A percentile compares a stretch with the other conserved stretches of the same genome.
phyloP scores from a whole-genome alignment of 2,329 filamentous ascomycete genomes.

The Hysterium pulicare region DNA sequence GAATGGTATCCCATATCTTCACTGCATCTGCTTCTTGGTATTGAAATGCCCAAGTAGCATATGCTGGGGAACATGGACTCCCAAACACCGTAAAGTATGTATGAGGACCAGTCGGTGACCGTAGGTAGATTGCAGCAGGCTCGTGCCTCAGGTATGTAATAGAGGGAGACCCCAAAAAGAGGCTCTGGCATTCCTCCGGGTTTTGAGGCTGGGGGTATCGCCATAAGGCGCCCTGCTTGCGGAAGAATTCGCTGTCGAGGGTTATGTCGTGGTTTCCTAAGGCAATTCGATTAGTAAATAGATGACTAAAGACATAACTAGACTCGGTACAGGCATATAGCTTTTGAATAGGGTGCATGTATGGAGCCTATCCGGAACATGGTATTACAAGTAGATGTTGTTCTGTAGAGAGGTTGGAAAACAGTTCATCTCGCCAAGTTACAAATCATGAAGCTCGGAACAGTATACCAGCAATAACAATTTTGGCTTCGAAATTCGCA shows the following conservation, averaged over 20 bases:
- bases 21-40: slow-evolving; percentile 49
- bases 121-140: slow-evolving; percentile 54
- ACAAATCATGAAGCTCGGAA: no score
- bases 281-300: no score
- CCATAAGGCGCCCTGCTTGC: slow-evolving; percentile 51
- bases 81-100: slow-evolving; percentile 67
- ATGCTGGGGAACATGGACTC: slow-evolving; percentile 61
- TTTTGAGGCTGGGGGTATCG: slow-evolving; percentile 58
- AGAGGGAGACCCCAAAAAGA: slow-evolving; percentile 50
- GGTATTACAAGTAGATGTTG: no score
- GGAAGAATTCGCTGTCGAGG: slow-evolving; percentile 62
- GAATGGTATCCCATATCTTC: slow-evolving; percentile 60
- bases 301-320: no score
- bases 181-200: slow-evolving; percentile 50
- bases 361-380: no score
- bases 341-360: no score
- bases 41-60: slow-evolving; percentile 64
- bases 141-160: slow-evolving; percentile 65
- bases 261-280: slow-evolving; percentile 75
- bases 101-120: slow-evolving; percentile 51
- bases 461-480: slow-evolving; percentile 62
- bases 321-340: slow-evolving; percentile 4
- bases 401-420: no score
- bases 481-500: slow-evolving; percentile 65
- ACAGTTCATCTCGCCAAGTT: no score